Evolutionary conservation across 257 asterid species (phyloP).

Genomic region (Nicotiana tomentosiformis): DNA sequence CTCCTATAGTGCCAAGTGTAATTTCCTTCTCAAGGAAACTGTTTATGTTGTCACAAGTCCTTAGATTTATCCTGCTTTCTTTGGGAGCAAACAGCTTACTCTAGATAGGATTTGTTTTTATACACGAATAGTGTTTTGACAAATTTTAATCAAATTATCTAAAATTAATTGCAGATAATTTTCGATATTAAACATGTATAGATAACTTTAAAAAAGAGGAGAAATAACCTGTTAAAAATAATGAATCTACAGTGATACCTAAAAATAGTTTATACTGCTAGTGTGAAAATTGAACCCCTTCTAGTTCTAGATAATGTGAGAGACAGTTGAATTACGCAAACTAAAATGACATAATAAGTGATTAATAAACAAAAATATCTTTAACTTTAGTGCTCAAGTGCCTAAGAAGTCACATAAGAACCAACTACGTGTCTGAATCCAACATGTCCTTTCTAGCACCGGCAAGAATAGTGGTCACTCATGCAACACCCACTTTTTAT

Average conservation of each 20-base stretch:
- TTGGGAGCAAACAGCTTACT: background rate
- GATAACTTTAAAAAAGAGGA: too few species aligned
- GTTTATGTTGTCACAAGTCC: background rate
- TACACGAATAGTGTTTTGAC: background rate
- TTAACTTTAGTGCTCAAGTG: background rate
- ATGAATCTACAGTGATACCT: too few species aligned
- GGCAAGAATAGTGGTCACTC: background rate
- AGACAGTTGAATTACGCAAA: background rate
- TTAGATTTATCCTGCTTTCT: background rate
- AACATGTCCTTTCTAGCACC: background rate
- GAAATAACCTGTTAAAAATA: too few species aligned
- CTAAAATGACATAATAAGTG: background rate
- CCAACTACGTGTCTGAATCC: constrained; percentile 6
- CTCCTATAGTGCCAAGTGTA: background rate
- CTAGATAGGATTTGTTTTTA: background rate
- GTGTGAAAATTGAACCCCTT: background rate
- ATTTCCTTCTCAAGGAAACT: background rate
- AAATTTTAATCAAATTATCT: background rate
- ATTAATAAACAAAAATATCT: constrained; percentile 4
- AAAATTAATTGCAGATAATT: background rate
- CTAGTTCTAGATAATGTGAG: background rate
- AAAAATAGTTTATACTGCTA: background rate
- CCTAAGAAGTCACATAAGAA: background rate
- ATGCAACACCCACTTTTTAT: background rate
- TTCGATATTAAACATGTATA: background rate